Evolutionary conservation across 441 rosid genomes (phyloP).

Genomic region (Kokia cookei): DNA sequence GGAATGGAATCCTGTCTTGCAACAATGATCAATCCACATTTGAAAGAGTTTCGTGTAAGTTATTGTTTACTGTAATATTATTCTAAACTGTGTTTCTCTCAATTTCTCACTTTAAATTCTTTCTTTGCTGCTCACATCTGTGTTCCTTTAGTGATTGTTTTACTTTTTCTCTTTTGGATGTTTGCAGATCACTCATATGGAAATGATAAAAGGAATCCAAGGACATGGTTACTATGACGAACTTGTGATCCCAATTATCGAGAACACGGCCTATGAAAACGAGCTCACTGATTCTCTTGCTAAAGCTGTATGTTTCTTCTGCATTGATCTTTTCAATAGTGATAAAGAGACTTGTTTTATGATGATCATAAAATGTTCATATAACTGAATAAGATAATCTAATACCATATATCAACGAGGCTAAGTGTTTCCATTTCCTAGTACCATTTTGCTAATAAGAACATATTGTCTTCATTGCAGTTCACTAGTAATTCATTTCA

Average conservation of each 20-base stretch:
- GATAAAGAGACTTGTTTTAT: not conserved
- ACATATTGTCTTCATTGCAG: not conserved
- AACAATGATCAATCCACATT: constrained; percentile 80
- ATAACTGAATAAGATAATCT: not conserved
- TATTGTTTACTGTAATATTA: constrained; percentile 3
- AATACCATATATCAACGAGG: not conserved
- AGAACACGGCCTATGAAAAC: constrained; percentile 87
- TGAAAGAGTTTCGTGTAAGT: constrained; percentile 81
- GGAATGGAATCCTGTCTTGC: constrained; percentile 94
- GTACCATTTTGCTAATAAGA: not conserved
- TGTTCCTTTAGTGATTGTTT: constrained; percentile 2
- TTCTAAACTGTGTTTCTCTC: not conserved
- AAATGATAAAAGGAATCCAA: constrained; percentile 97
- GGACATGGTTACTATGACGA: constrained; percentile 97
- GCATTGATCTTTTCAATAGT: not conserved
- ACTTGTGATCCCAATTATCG: constrained; percentile 93
- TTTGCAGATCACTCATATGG: constrained; percentile 89
- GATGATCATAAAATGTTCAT: not conserved
- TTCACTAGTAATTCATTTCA: not conserved
- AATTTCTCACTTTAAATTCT: not conserved
- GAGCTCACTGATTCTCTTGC: constrained; percentile 91
- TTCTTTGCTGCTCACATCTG: not conserved
- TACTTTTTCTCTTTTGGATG: constrained; percentile 9
- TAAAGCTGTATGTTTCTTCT: constrained; percentile 57
- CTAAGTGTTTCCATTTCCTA: not conserved